phyloP scores from a whole-genome alignment of 495 filamentous ascomycete genomes.

The Corynascus novoguineensis region DNA sequence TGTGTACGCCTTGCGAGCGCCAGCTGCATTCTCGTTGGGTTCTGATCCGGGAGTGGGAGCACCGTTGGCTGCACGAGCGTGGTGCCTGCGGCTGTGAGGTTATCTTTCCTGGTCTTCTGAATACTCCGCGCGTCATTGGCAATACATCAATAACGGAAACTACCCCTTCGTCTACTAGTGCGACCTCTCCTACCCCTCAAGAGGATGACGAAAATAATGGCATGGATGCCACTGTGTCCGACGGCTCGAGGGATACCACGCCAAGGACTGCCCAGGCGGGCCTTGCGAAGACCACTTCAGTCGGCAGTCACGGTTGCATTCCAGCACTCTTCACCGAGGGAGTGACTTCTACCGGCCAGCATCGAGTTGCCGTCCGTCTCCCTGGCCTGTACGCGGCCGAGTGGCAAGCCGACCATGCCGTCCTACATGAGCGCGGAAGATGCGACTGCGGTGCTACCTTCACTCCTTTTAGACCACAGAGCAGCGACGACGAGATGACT shows the following conservation, averaged over 20 bases:
- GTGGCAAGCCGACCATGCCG: conserved; percentile 37
- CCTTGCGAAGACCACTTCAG: background rate
- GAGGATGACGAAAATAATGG: background rate
- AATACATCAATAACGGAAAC: background rate
- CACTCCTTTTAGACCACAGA: conserved; percentile 18
- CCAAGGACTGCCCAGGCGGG: background rate
- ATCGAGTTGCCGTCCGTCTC: conserved; percentile 28
- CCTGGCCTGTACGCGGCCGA: conserved; percentile 36
- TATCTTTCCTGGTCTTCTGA: conserved; percentile 31
- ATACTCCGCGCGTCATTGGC: conserved; percentile 29
- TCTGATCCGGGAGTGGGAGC: conserved; percentile 39
- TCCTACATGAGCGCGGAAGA: conserved; percentile 27
- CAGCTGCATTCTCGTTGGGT: conserved; percentile 37
- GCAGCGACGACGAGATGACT: conserved; percentile 16
- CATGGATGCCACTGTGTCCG: background rate
- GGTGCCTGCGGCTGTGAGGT: conserved; percentile 39
- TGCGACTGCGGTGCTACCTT: conserved; percentile 34
- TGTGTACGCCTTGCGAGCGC: conserved; percentile 38
- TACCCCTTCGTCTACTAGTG: background rate
- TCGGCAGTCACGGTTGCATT: background rate
- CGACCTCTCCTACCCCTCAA: background rate
- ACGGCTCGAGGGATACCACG: background rate
- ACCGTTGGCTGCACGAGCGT: conserved; percentile 45
- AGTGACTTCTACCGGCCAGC: conserved; percentile 10
- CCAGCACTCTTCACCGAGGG: conserved; percentile 27